phyloP scores from a whole-genome alignment of 345 rosid genomes.

The Bruguiera sexangula region DNA sequence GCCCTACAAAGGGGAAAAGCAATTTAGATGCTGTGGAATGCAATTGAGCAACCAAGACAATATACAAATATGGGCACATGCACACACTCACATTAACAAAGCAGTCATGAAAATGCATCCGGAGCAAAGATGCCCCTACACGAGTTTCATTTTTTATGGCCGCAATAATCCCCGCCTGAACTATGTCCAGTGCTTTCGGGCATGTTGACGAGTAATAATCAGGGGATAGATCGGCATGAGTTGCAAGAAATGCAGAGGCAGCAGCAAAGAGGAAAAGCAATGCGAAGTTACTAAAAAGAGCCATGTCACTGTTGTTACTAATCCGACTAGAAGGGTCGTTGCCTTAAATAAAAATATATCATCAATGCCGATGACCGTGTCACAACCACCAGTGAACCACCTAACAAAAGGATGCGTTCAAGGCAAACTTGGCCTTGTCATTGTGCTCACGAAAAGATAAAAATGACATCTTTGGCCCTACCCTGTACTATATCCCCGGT shows the following conservation, averaged over 20 bases:
- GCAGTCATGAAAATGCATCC: constrained; percentile 49
- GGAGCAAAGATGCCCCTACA: constrained; percentile 39
- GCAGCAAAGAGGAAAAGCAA: background rate
- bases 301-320: background rate
- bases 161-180: constrained; percentile 18
- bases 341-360: too few species aligned
- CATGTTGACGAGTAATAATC: constrained; percentile 27
- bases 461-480: too few species aligned
- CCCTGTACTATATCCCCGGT: too few species aligned
- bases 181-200: constrained; percentile 29
- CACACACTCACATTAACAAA: constrained; percentile 38
- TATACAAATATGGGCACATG: too few species aligned
- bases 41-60: too few species aligned
- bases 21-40: background rate
- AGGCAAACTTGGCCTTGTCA: too few species aligned
- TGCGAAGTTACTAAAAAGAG: background rate
- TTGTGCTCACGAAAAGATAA: too few species aligned
- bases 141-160: constrained; percentile 30
- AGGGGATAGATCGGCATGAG: constrained; percentile 25
- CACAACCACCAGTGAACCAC: too few species aligned
- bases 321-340: too few species aligned
- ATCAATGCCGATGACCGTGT: too few species aligned
- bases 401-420: too few species aligned
- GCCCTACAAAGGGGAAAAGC: background rate
- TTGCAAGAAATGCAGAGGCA: background rate